These are phyloP conservation scores for Alternaria brassicicola DNA, from an alignment of 2,329 filamentous ascomycete genomes.

Conservation along the genomic window DNA sequence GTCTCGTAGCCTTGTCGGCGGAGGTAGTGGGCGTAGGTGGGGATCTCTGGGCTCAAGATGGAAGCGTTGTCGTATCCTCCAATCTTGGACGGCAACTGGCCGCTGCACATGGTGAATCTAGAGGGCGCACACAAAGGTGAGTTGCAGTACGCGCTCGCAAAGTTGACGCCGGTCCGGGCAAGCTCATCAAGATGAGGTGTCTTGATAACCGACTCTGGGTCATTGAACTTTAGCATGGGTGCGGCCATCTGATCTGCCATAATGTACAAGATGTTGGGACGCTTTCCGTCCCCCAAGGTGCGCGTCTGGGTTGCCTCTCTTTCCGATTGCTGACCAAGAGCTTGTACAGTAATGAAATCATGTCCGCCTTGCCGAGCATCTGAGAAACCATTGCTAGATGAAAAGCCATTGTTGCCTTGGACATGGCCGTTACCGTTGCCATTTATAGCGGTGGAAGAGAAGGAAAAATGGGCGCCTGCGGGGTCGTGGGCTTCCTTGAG, in stretches of 20 bases:
- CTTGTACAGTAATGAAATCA: conserved; percentile 37
- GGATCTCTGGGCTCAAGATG: conserved; percentile 80
- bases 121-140: conserved; percentile 91
- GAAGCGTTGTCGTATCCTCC: conserved; percentile 90
- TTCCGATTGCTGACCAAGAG: conserved; percentile 34
- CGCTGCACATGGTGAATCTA: conserved; percentile 92
- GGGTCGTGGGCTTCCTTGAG: conserved; percentile 32
- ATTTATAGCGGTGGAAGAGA: conserved; percentile 21
- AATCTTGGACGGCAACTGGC: conserved; percentile 89
- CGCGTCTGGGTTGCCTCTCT: conserved; percentile 27
- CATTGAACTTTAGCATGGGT: conserved; percentile 89
- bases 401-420: conserved; percentile 21
- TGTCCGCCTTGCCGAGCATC: conserved; percentile 21
- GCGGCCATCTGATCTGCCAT: conserved; percentile 97
- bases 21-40: conserved; percentile 92
- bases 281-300: conserved; percentile 34
- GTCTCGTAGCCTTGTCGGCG: conserved; percentile 87
- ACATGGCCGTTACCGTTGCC: conserved; percentile 16
- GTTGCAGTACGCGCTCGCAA: conserved; percentile 93
- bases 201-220: conserved; percentile 85
- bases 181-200: conserved; percentile 88
- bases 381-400: conserved; percentile 17
- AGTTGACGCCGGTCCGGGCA: conserved; percentile 81
- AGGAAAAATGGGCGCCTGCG: conserved; percentile 22
- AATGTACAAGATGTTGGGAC: conserved; percentile 86